A percentile compares a stretch with the other conserved stretches of the same genome.
phyloP scores from a whole-genome alignment of 1,284 basidiomycete genomes.

The Pterula multifida region DNA sequence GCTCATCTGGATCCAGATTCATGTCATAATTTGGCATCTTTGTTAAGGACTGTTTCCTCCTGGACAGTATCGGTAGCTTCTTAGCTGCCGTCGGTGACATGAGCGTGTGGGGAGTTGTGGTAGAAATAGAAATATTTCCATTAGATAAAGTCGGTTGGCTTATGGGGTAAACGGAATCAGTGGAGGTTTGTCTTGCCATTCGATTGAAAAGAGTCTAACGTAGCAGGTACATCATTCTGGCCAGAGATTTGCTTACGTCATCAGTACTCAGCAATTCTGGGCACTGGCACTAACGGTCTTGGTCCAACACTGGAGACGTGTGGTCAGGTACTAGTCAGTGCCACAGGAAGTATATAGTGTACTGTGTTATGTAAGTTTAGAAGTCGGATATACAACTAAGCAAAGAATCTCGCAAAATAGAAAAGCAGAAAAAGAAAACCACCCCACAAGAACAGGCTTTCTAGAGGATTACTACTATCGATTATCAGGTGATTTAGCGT shows the following conservation, averaged over 20 bases:
- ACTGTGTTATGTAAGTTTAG: not conserved
- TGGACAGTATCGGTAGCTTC: slow-evolving; percentile 10
- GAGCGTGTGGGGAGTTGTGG: slow-evolving; percentile 6
- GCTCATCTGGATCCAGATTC: slow-evolving; percentile 62
- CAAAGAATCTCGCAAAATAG: slow-evolving; percentile 9
- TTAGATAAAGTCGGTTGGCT: not conserved
- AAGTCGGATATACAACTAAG: not conserved
- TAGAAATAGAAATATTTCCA: slow-evolving; percentile 10
- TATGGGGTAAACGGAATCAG: not conserved
- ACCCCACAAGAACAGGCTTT: slow-evolving; percentile 10
- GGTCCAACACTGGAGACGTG: too few relatives aligned
- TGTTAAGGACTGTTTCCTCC: not conserved
- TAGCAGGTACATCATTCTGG: too few relatives aligned
- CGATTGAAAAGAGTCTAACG: not conserved
- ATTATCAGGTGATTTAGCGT: not conserved
- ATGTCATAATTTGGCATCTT: slow-evolving; percentile 6
- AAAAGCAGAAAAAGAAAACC: slow-evolving; percentile 7
- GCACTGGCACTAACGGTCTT: too few relatives aligned
- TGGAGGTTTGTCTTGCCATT: slow-evolving; percentile 13
- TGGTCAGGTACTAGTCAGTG: too few relatives aligned
- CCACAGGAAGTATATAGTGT: not conserved
- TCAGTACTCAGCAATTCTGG: too few relatives aligned
- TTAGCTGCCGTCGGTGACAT: not conserved
- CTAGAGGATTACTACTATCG: not conserved
- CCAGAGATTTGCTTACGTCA: not conserved